Base-by-base conservation (phyloP, 169 alveolate species). In the Cryptosporidium canis region DNA sequence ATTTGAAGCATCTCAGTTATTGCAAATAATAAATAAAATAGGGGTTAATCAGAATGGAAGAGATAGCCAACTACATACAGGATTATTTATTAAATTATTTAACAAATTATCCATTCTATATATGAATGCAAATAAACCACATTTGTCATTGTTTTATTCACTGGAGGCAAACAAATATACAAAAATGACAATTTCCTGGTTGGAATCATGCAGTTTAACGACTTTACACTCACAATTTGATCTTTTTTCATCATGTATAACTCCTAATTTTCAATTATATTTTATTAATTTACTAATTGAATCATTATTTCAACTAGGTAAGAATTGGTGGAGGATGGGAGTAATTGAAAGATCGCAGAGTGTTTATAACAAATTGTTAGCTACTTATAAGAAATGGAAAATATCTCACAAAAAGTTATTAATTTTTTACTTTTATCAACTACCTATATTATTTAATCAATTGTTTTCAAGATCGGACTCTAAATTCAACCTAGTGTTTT, bases 311-410 rank as follows among this genome's bases (percentile, higher is more conserved):
- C 35, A 39, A 39, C 8, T 77, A 16, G 87, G 77, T 5, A 47
- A 41, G 27, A 35, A 4, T 21, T 77, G 87, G 87, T 77, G 77
- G 87, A 77, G 61, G 39, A 7, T 55, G 16, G 87, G 87, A n/a
- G 87, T 14, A 12, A 58, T 77, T 24, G 87, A 77, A 58, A 77
- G 87, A 18, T 77, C 77, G 12, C 47, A 58, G 14, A 61, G 63
- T 16, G 44, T 77, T 3, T 77, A 56, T 55, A 43, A 5, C 4
- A 77, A 45, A 39, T 11, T 61, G 3, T 3, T 27, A 9, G 29
- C 35, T 16, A 39, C 58, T 56, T 77, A 63, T 21, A 77, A 18
- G 29, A 66, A 77, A n/a, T 77, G 87, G 87, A 41, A 71, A 2
- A 39, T 27, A 14, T 58, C 87, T 1, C 58, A 61, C 27, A 58